Base-by-base conservation (phyloP, 345 rosid species). In the Toxicodendron radicans region DNA sequence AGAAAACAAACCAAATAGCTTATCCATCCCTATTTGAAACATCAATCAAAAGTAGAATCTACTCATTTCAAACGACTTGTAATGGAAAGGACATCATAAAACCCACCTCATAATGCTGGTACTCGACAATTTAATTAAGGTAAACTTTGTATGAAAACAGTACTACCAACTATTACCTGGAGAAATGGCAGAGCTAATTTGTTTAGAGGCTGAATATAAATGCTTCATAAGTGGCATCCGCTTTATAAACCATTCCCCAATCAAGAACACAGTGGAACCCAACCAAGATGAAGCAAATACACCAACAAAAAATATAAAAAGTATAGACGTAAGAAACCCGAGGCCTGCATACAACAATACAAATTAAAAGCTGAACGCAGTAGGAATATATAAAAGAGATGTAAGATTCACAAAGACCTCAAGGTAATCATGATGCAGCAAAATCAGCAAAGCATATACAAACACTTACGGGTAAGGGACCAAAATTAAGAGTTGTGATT, bases 281-380 rank as follows among this genome's bases (percentile, higher is more conserved):
- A 91, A 65, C 97, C 97, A 92, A 8, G 97, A 92, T 0, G 96
- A 92, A 73, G 91, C 94, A 83, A 91, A 92, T 78, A 89, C 80
- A 56, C 97, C 97, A 38, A 92, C 78, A 80, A 89, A 89, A 76
- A 88, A 81, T 79, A 92, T 85, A 65, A 91, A 92, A 49, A 87
- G 82, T 67, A 92, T 76, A 53, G 94, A 92, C 49, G 96, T 92
- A 64, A 92, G 71, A 74, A 92, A 92, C 52, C 96, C 97, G 69
- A 92, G 94, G 64, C 96, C 96, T 92, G 90, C 71, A 72, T 38
- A 82, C 38, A 75, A 54, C 16, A 76, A 64, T 18, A 21, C 6
- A n/a, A 64, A n/a, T 30, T 33, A 17, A 23, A 58, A 48, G 18
- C 24, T 27, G 45, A 46, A 17, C 43, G 57, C 62, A 70, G 66